A percentile compares a stretch with the other conserved stretches of the same genome.
Conservation (phyloP, 2,329 filamentous ascomycete species). For the Colletotrichum tofieldiae region DNA sequence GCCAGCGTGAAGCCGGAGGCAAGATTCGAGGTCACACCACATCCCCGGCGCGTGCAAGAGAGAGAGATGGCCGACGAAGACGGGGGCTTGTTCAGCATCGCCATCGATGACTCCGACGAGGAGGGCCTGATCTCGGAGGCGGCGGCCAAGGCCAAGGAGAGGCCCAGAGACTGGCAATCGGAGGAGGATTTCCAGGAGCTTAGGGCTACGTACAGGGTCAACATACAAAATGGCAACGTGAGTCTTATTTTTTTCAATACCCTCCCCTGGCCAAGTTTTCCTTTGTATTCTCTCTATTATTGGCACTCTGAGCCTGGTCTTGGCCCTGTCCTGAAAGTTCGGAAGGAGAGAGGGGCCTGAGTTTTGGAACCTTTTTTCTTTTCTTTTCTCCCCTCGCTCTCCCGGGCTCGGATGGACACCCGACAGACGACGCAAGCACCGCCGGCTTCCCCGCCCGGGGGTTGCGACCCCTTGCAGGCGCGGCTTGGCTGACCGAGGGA, state of each 20-base stretch:
- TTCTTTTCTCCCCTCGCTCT: background rate
- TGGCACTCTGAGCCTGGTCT: background rate
- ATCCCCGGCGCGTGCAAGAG: background rate
- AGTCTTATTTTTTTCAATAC: conserved; percentile 42
- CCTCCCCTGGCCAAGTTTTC: background rate
- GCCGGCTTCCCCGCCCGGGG: background rate
- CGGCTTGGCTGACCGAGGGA: background rate
- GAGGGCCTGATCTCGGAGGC: conserved; percentile 43
- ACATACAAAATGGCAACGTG: conserved; percentile 71
- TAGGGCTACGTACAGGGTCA: conserved; percentile 61
- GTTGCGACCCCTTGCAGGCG: background rate
- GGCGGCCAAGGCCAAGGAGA: conserved; percentile 47
- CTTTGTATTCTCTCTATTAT: background rate
- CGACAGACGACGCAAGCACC: background rate
- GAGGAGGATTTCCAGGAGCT: conserved; percentile 66
- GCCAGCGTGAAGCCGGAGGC: background rate
- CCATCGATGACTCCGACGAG: conserved; percentile 53
- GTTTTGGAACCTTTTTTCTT: background rate
- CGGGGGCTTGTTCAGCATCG: conserved; percentile 52
- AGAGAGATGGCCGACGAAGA: conserved; percentile 46
- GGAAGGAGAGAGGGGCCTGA: background rate
- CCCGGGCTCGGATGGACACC: background rate
- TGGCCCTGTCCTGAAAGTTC: background rate
- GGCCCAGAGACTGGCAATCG: conserved; percentile 60
- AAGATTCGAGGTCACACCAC: background rate